These are phyloP conservation scores for Dendrobium officinale DNA, from an alignment of 106 monocot genomes.

Conservation along the genomic window DNA sequence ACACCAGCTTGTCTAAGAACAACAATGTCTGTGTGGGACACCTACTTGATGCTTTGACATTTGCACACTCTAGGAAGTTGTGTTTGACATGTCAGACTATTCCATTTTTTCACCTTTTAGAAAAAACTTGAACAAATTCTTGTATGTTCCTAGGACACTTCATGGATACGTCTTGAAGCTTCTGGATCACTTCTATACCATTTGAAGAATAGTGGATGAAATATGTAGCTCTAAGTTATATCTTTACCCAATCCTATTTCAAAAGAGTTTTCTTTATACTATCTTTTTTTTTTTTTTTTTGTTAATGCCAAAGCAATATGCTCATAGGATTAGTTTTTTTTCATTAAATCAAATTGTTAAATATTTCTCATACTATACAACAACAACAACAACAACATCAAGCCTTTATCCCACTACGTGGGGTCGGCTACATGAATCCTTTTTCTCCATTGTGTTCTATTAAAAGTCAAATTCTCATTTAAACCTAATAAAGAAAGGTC, in stretches of 20 bases:
- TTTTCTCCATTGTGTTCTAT: no score
- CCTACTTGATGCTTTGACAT: neutral
- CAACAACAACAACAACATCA: no score
- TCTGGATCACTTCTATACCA: neutral
- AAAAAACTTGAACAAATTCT: neutral
- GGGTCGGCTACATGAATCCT: no score
- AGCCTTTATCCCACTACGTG: no score
- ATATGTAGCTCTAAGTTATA: neutral
- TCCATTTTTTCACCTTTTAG: neutral
- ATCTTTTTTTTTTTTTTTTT: neutral
- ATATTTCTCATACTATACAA: neutral
- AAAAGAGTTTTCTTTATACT: neutral
- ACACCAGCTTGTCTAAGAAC: neutral
- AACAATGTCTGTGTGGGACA: neutral
- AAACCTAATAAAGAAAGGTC: no score
- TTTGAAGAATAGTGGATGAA: neutral
- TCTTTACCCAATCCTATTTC: no score
- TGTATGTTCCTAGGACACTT: neutral
- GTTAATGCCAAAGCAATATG: neutral
- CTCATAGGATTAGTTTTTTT: neutral
- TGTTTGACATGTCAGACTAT: neutral
- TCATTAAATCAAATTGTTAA: neutral
- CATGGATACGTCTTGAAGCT: neutral
- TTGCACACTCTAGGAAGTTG: neutral
- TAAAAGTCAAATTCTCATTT: no score